Conservation (phyloP, 768 basidiomycete species). For the Phylloporus rhodoxanthus region DNA sequence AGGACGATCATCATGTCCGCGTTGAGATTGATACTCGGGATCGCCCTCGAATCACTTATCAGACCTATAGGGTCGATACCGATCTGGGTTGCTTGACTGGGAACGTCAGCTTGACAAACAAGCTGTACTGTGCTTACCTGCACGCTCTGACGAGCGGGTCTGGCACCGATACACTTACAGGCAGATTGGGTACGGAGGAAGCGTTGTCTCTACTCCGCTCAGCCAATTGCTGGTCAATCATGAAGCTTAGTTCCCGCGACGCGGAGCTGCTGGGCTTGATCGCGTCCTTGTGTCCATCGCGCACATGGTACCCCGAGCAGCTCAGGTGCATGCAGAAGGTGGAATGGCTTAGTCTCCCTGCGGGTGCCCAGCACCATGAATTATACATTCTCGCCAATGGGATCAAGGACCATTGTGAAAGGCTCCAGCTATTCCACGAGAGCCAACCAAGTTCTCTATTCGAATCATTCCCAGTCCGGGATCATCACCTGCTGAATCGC, state of each 20-base stretch:
- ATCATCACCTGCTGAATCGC: constrained; percentile 14
- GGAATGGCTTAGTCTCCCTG: constrained; percentile 8
- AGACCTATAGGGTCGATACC: constrained; percentile 27
- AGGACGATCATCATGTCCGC: constrained; percentile 13
- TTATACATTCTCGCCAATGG: constrained; percentile 4
- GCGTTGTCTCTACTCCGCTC: constrained; percentile 36
- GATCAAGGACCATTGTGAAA: constrained; percentile 21
- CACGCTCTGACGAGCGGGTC: constrained; percentile 41
- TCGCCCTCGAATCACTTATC: constrained; percentile 10
- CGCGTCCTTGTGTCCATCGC: constrained; percentile 26
- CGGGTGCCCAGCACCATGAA: not conserved
- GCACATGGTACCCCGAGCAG: constrained; percentile 36
- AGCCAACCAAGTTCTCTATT: not conserved
- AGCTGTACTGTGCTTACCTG: constrained; percentile 37
- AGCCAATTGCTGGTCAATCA: constrained; percentile 36
- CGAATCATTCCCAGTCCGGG: constrained; percentile 11
- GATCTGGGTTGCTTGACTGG: constrained; percentile 26
- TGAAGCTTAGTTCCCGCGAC: constrained; percentile 27
- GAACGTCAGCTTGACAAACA: constrained; percentile 21
- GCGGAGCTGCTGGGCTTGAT: constrained; percentile 30
- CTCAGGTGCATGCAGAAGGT: constrained; percentile 17
- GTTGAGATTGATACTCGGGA: constrained; percentile 8
- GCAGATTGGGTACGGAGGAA: constrained; percentile 38
- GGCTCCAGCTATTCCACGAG: constrained; percentile 3
- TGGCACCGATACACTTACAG: constrained; percentile 39